Base-by-base conservation (phyloP, 495 filamentous ascomycete genomes). In the Penicillium crystallinum region DNA sequence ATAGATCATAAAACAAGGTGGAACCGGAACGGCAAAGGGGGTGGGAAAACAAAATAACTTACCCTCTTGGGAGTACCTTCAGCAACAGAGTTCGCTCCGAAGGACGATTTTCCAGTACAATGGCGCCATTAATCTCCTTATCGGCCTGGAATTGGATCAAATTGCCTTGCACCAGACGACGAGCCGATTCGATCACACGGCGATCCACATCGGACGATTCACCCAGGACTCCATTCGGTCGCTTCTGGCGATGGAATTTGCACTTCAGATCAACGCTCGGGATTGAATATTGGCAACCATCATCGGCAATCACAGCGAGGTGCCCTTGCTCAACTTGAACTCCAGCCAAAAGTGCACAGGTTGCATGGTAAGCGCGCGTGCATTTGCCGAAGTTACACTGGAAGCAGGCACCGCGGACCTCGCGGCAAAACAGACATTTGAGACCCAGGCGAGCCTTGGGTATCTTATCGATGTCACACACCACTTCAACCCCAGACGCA, bases 321-420 rank as follows among this genome's bases (percentile, higher is more conserved):
- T 86, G 80, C 12, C 87, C 89, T 62, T 87, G 81, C 62, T 99
- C 92, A 36, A 96, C 86, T 57, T 91, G 82, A 8, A 97, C 91
- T 34, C 95, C 93, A 36, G 92, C 93, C 14, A 91, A 81, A 19
- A 88, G 84, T 2, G 93, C 92, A 62, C 93, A 99, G 12, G 90
- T 97, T 2, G 91, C 90, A 68, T 99, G 93, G 66, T 95, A 99
- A 3, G 95, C 85, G 53, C 92, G 78, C 21, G 87, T 87, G 66
- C 93, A 99, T 68, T 96, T 97, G 76, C 90, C 93, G 51, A 86
- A 84, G 6, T 90, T 93, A 73, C 93, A 99, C 68, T 99, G 93
- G 75, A 99, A 96, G 70, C 91, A 96, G 14, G 91, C 88, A 23
- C 93, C 93, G 53, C 86, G 90, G 64, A 90, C 93, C 41, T 89